Base-by-base conservation (phyloP, 2,329 filamentous ascomycete species). In the Canariomyces notabilis region DNA sequence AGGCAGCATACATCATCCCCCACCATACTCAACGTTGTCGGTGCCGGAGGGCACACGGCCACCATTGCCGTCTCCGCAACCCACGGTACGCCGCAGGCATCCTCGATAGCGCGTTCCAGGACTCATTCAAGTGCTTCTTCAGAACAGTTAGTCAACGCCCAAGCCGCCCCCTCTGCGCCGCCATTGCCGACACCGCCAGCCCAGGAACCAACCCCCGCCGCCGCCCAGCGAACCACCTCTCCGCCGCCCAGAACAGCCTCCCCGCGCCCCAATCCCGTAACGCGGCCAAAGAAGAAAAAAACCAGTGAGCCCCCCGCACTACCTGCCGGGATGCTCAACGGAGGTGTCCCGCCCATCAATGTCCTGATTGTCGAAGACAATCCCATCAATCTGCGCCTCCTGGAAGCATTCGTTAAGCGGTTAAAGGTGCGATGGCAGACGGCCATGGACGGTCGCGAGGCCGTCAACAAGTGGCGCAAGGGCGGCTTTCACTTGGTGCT, bases 281-380 rank as follows among this genome's bases (percentile, higher is more conserved):
- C 36, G 50, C 67, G 71, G 31, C 54, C 61, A 7, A 79, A 75
- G 60, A 81, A 47, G 37, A 47, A 47, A 23, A 50, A 46, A 20
- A 33, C 40, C 19, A 8, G 22, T 9, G 48, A 50, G 5, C 69
- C 71, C 16, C 68, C 68, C 36, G 65, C 69, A 49, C 61, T 85
- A 50, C 76, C 77, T 20, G 73, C 82, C 4, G 82, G 79, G 22
- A 75, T 87, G 58, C 76, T 95, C 21, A 89, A 91, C 56, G 85
- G 83, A 44, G 83, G 83, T 1, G 89, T 97, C 1, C 93, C 93
- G 6, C 91, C 93, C 1, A 97, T 98, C 69, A 97, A 95, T 58
- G 90, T 97, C 6, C 75, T 98, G 35, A 95, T 98, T 50, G 93
- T 98, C 12, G 93, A 98, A 70, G 93, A 98, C 70, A 98, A 98